Evolutionary conservation across 2,329 filamentous ascomycete species (phyloP).

Genomic region (Colletotrichum somersetense): DNA sequence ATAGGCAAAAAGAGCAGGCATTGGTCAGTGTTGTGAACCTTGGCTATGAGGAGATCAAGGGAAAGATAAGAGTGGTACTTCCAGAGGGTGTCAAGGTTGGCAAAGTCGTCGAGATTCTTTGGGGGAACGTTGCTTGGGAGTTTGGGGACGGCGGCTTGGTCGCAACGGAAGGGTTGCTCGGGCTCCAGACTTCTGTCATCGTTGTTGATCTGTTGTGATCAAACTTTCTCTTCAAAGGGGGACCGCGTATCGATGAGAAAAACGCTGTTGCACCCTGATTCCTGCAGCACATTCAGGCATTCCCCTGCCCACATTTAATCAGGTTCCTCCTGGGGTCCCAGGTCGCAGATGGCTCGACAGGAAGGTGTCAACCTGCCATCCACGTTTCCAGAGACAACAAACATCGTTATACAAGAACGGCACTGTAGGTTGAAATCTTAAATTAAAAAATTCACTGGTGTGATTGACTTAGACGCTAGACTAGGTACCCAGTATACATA

Average conservation of each 20-base stretch:
- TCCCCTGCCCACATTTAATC: neutral
- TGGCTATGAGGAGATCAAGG: constrained; percentile 1
- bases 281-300: neutral
- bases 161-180: constrained; percentile 17
- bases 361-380: neutral
- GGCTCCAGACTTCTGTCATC: constrained; percentile 22
- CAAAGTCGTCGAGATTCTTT: constrained; percentile 9
- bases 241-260: too few relatives aligned
- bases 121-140: constrained; percentile 26
- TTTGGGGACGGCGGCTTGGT: constrained; percentile 13
- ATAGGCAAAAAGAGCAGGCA: neutral
- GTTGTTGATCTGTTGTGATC: constrained; percentile 5
- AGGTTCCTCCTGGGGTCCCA: neutral
- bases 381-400: neutral
- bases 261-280: neutral
- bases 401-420: neutral
- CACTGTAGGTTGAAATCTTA: too few relatives aligned
- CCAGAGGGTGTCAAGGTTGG: constrained; percentile 7
- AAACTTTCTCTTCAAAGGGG: fast-evolving
- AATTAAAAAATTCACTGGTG: too few relatives aligned
- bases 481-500: too few relatives aligned
- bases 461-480: too few relatives aligned
- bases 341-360: too few relatives aligned
- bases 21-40: constrained; percentile 34
- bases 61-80: constrained; percentile 18